phyloP scores from a whole-genome alignment of 2,329 filamentous ascomycete species.

The Aspergillus latus region DNA sequence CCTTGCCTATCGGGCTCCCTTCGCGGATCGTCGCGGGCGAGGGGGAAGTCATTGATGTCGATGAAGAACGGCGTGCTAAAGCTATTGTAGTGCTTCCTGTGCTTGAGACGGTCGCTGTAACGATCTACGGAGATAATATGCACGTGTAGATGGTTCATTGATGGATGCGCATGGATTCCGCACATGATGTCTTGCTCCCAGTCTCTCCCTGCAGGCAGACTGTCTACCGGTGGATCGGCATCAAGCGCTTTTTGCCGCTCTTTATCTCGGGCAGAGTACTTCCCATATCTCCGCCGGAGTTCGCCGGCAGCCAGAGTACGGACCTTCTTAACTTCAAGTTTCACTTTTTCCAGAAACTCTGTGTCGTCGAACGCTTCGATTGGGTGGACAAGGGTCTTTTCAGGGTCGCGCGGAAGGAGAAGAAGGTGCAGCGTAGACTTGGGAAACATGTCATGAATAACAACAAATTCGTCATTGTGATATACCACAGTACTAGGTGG shows the following conservation, averaged over 20 bases:
- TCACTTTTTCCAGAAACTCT: constrained; percentile 66
- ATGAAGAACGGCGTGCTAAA: constrained; percentile 87
- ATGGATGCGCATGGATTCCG: constrained; percentile 83
- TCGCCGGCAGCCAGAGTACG: constrained; percentile 69
- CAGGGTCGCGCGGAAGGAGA: constrained; percentile 72
- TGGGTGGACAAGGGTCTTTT: constrained; percentile 66
- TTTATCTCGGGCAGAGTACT: constrained; percentile 62
- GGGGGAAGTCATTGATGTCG: constrained; percentile 73
- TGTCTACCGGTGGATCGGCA: constrained; percentile 48
- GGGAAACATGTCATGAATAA: constrained; percentile 80
- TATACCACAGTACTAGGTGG: constrained; percentile 62
- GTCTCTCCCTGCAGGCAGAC: constrained; percentile 70
- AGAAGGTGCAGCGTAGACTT: constrained; percentile 84
- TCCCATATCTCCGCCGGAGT: constrained; percentile 67
- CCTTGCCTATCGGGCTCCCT: constrained; percentile 56
- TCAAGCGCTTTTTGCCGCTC: constrained; percentile 65
- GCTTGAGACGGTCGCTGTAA: constrained; percentile 68
- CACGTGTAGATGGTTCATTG: constrained; percentile 89
- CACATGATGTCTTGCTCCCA: constrained; percentile 73
- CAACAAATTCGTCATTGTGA: constrained; percentile 67
- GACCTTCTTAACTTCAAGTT: constrained; percentile 61
- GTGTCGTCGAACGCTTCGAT: constrained; percentile 72
- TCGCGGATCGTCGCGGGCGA: constrained; percentile 64
- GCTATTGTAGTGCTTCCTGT: constrained; percentile 87
- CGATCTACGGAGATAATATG: constrained; percentile 84